phyloP scores from a whole-genome alignment of 1,284 basidiomycete genomes.

The Ceratobasidium sp. region DNA sequence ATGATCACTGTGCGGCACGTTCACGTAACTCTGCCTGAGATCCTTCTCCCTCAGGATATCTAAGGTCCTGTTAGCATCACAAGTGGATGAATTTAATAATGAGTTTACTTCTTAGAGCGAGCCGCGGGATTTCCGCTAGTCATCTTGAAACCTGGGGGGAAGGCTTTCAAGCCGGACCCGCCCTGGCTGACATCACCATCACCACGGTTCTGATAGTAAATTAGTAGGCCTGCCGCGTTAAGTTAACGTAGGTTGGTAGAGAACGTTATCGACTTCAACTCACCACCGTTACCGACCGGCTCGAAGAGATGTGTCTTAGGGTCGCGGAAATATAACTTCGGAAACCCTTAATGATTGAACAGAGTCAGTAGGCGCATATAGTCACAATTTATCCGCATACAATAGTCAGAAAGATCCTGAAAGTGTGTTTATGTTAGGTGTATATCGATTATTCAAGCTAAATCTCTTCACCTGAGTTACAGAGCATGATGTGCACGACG shows the following conservation, averaged over 20 bases:
- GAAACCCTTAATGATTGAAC: slow-evolving; percentile 7
- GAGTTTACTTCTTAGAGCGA: slow-evolving; percentile 34
- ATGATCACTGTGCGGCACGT: slow-evolving; percentile 61
- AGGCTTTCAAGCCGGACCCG: slow-evolving; percentile 56
- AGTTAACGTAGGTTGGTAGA: too few species aligned
- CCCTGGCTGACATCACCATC: slow-evolving; percentile 8
- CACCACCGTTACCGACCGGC: slow-evolving; percentile 48
- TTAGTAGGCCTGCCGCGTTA: background rate
- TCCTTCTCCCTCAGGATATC: slow-evolving; percentile 11
- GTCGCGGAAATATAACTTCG: background rate
- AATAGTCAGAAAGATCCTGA: slow-evolving; percentile 59
- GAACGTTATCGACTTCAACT: background rate
- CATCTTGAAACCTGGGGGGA: slow-evolving; percentile 60
- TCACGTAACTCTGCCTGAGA: slow-evolving; percentile 56
- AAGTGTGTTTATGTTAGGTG: slow-evolving; percentile 50
- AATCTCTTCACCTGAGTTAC: slow-evolving; percentile 33
- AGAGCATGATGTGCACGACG: slow-evolving; percentile 59
- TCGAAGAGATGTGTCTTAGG: slow-evolving; percentile 56
- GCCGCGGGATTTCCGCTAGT: slow-evolving; percentile 58
- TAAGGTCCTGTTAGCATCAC: background rate
- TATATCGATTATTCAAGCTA: background rate
- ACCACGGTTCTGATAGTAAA: slow-evolving; percentile 46
- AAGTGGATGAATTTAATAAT: too few species aligned
- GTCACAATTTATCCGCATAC: slow-evolving; percentile 3
- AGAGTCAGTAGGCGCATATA: background rate